Evolutionary conservation across 2,329 filamentous ascomycete genomes (phyloP).

Genomic region (Fusarium sacchari): DNA sequence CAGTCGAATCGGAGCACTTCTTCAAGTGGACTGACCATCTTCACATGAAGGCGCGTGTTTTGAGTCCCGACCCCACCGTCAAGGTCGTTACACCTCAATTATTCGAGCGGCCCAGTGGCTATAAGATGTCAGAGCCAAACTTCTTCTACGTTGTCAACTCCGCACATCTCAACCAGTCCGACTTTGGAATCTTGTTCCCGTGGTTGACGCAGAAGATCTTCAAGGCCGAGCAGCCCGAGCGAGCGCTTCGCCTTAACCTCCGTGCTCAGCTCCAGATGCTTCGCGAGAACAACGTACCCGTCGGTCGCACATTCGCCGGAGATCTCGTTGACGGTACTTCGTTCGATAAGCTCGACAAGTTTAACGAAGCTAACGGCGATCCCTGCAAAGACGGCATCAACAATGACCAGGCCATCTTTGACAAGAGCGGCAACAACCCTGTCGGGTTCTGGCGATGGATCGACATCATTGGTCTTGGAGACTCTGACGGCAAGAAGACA

Average conservation of each 20-base stretch:
- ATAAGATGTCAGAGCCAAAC: constrained; percentile 63
- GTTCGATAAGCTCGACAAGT: constrained; percentile 49
- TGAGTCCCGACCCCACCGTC: constrained; percentile 66
- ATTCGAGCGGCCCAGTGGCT: constrained; percentile 56
- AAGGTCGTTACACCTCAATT: constrained; percentile 53
- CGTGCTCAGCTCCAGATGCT: constrained; percentile 68
- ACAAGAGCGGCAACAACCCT: constrained; percentile 50
- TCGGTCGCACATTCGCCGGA: constrained; percentile 60
- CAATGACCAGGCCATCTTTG: constrained; percentile 63
- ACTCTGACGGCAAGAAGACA: constrained; percentile 45
- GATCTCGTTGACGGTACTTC: constrained; percentile 61
- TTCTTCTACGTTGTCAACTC: constrained; percentile 79
- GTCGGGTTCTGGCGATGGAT: constrained; percentile 65
- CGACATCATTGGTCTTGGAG: constrained; percentile 61
- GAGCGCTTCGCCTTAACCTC: constrained; percentile 67
- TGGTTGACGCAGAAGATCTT: constrained; percentile 71
- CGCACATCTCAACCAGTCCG: constrained; percentile 85
- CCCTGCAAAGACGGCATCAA: constrained; percentile 51
- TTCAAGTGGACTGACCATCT: constrained; percentile 81
- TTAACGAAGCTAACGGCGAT: constrained; percentile 23
- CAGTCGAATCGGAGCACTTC: constrained; percentile 80
- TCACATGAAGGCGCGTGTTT: constrained; percentile 71
- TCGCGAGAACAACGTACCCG: constrained; percentile 58
- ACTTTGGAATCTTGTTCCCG: constrained; percentile 86
- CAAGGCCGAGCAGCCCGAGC: constrained; percentile 66